Percentiles rank a stretch among this genome's conserved stretches.
These are phyloP conservation scores for Glarea lozoyensis DNA, from an alignment of 495 filamentous ascomycete genomes.

Conservation along the genomic window DNA sequence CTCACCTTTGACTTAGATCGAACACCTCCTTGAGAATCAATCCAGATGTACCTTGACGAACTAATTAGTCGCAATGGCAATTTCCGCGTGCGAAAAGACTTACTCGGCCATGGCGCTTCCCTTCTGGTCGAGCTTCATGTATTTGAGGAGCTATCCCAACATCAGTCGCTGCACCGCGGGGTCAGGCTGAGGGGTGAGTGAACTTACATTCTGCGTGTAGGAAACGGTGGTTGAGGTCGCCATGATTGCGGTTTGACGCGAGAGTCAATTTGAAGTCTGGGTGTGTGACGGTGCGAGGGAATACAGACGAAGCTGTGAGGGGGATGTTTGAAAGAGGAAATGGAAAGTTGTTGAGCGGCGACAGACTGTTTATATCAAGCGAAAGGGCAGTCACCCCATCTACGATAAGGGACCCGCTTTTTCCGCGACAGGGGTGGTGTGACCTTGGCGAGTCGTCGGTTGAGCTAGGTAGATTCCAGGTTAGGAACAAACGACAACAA, in stretches of 20 bases:
- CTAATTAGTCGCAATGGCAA: constrained; percentile 3
- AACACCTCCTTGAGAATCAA: constrained; percentile 67
- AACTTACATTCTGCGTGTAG: constrained; percentile 62
- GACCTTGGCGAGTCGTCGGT: no score
- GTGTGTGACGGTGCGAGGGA: no score
- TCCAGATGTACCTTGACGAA: constrained; percentile 80
- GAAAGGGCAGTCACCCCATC: no score
- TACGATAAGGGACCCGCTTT: no score
- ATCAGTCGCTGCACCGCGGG: constrained; percentile 10
- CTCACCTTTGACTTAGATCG: constrained; percentile 91
- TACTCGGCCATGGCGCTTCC: constrained; percentile 85
- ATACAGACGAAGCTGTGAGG: no score
- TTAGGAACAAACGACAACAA: no score
- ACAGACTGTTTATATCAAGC: no score
- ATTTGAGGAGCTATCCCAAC: constrained; percentile 68
- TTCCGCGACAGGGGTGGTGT: no score
- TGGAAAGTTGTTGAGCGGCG: background rate
- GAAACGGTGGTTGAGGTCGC: constrained; percentile 51
- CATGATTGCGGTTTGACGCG: constrained; percentile 21
- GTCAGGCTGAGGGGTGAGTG: constrained; percentile 12
- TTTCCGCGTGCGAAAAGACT: constrained; percentile 1
- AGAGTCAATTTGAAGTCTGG: no score
- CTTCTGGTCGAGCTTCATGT: constrained; percentile 82
- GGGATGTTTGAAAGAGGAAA: no score
- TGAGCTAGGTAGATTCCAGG: no score